These are phyloP conservation scores for Malus hybrid DNA, from an alignment of 331 rosid species.

Conservation along the genomic window DNA sequence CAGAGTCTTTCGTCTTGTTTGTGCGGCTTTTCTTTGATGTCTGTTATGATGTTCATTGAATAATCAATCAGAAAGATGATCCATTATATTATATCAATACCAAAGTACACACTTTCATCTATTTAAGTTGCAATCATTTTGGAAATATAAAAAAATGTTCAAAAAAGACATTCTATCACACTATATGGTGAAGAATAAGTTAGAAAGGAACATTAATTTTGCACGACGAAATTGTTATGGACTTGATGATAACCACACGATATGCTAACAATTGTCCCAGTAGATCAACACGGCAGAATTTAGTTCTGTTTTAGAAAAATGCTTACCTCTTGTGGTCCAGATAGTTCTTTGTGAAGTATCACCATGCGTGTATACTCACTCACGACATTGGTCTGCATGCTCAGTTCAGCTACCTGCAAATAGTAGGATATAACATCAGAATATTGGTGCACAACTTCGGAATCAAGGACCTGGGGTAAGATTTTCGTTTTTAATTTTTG, in stretches of 20 bases:
- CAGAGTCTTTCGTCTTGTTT: constrained; percentile 8
- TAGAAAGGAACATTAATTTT: neutral
- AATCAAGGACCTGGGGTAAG: neutral
- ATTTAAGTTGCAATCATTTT: neutral
- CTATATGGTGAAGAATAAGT: neutral
- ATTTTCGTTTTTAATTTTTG: neutral
- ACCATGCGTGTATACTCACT: constrained; percentile 60
- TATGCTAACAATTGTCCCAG: neutral
- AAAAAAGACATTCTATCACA: neutral
- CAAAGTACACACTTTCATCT: neutral
- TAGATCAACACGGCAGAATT: neutral
- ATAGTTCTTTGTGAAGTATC: constrained; percentile 38
- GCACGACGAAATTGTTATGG: neutral
- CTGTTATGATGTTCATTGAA: constrained; percentile 21
- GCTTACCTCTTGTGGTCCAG: constrained; percentile 42
- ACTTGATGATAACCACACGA: neutral
- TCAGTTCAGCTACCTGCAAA: constrained; percentile 61
- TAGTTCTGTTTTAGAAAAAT: neutral
- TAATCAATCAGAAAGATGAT: constrained; percentile 1
- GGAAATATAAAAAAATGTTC: neutral
- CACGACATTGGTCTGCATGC: constrained; percentile 51
- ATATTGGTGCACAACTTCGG: neutral
- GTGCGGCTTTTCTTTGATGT: constrained; percentile 25
- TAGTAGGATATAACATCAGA: constrained; percentile 1
- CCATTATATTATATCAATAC: neutral